Conservation (phyloP, 202 grass and related monocot species). For the Carex sylvatica region DNA sequence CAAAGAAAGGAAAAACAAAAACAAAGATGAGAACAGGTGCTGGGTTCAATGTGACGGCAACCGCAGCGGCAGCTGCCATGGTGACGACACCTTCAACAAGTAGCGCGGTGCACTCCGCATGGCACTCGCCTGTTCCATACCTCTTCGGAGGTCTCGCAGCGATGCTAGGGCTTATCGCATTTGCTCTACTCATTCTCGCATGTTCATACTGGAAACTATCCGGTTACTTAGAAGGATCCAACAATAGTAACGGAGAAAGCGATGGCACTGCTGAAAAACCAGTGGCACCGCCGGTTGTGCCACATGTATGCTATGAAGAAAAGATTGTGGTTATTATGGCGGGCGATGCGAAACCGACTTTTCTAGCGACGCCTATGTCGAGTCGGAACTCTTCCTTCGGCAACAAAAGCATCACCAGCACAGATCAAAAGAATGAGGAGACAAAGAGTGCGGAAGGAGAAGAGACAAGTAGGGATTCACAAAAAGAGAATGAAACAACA, state of each 20-base stretch:
- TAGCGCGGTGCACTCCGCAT: conserved; percentile 50
- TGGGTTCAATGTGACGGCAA: conserved; percentile 60
- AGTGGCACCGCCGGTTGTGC: conserved; percentile 16
- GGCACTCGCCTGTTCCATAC: conserved; percentile 95
- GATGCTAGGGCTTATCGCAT: conserved; percentile 86
- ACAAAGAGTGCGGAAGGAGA: conserved; percentile 37
- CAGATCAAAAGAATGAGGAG: conserved; percentile 28
- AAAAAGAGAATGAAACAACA: conserved; percentile 48
- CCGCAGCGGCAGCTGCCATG: conserved; percentile 29
- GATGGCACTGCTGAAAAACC: conserved; percentile 34
- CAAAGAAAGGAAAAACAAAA: not conserved
- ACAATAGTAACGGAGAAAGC: conserved; percentile 17
- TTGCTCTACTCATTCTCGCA: conserved; percentile 87
- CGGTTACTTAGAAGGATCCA: conserved; percentile 61
- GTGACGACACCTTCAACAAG: conserved; percentile 20
- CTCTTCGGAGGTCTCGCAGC: conserved; percentile 86
- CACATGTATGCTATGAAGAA: conserved; percentile 64
- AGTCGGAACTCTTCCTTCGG: conserved; percentile 75
- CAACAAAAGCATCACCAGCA: conserved; percentile 23
- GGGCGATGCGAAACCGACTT: conserved; percentile 83
- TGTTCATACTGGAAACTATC: conserved; percentile 98
- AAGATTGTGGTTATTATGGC: conserved; percentile 98
- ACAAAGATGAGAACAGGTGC: conserved; percentile 71
- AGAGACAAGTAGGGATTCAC: conserved; percentile 34
- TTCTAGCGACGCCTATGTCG: conserved; percentile 78